Evolutionary conservation across 2,329 filamentous ascomycete genomes (phyloP).

Genomic region (Zymoseptoria ardabiliae): DNA sequence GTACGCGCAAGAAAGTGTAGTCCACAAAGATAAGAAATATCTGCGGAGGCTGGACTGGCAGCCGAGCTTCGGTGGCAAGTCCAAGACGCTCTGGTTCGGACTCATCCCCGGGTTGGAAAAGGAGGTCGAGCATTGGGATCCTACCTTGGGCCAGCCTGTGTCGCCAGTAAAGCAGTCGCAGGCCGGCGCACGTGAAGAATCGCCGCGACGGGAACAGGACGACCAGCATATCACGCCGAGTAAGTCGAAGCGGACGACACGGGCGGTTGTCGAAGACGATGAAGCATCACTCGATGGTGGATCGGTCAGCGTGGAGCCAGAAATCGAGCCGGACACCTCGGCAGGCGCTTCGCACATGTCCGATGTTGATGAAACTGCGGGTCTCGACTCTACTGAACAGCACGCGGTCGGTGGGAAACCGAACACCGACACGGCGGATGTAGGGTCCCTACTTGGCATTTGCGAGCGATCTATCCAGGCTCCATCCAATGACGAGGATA

Average conservation of each 20-base stretch:
- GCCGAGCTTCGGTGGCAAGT: slow-evolving; percentile 2
- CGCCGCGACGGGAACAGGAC: not conserved
- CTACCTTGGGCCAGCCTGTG: slow-evolving; percentile 14
- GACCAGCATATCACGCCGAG: not conserved
- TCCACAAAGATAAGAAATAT: not conserved
- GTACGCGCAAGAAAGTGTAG: not conserved
- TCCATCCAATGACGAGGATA: not conserved
- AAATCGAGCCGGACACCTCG: not conserved
- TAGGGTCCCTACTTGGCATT: too few species aligned
- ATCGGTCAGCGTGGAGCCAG: not conserved
- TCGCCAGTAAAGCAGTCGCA: slow-evolving; percentile 2
- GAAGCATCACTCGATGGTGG: not conserved
- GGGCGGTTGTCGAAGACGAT: not conserved
- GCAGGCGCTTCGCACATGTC: not conserved
- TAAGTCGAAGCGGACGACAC: not conserved
- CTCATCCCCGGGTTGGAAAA: slow-evolving; percentile 16
- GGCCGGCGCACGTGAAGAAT: not conserved
- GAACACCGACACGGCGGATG: not conserved
- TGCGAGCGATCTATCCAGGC: not conserved
- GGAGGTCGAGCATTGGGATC: slow-evolving; percentile 21
- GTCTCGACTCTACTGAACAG: not conserved
- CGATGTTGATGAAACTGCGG: not conserved
- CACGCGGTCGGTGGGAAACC: not conserved
- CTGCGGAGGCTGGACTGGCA: not conserved
- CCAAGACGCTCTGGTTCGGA: slow-evolving; percentile 9